Evolutionary conservation across 2,329 filamentous ascomycete species (phyloP), one percentile per base, ranked within the genome.

Genomic region (Epichloe typhina): DNA sequence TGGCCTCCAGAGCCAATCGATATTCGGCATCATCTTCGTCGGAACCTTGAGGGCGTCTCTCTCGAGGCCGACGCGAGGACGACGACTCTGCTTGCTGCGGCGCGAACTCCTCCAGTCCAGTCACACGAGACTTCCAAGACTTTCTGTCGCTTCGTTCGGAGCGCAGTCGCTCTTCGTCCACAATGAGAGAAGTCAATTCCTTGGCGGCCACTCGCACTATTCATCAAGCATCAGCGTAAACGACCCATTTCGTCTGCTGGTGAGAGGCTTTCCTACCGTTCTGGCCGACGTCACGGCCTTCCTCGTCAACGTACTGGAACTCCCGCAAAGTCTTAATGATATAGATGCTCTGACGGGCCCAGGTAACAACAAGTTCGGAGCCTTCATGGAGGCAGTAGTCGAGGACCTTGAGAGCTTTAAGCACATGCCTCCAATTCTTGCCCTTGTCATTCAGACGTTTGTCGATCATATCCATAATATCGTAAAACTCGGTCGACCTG

Each of bases 391-490:
- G 76, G 70, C 90, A 96, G 70, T 98, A 98, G 69, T 98, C 93
- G 52, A 97, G 78, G 49, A 98, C 93, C 68, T 98, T 98, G 59
- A 98, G 75, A 41, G 93, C 94, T 71, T 98, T 98, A 53, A 98
- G 74, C 12, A 98, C 93, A 66, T 98, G 93, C 61, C 93, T 84
- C 93, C 93, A 98, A 67, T 98, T 98, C 77, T 97, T 98, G 64
- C 93, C 93, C 70, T 98, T 97, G 70, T 98, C 93, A 62, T 98
- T 98, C 63, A 98, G 74, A 59, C 93, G 85, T 75, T 97, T 97
- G 71, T 98, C 93, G 58, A 98, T 76, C 88, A 98, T 98, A 68
- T 98, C 93, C 84, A 98, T 95, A 62, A 98, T 96, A 67, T 98
- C 91, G 73, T 95, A 95, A 72, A 98, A 98, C 67, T 97, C 93